Base-by-base conservation (phyloP, 1,139 yeast genomes). In the Candida tunisiensis region DNA sequence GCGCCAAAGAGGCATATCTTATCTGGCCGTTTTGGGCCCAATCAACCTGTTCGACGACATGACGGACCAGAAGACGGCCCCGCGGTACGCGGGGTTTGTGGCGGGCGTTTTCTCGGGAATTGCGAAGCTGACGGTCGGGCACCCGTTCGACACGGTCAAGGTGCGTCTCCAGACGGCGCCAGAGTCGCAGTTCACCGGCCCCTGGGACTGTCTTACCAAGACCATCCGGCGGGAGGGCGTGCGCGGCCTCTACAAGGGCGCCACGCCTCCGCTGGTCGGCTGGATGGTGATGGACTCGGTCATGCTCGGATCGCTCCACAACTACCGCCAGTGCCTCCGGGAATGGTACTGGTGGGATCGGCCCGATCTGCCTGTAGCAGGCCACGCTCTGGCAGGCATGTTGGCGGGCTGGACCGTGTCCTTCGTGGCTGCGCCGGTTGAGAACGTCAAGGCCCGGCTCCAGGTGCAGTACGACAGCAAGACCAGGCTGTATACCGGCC, bases 391-490 rank as follows among this genome's bases (percentile, higher is more conserved):
- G 10, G 88, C 93, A 1, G 92, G 93, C n/a, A 57, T 64, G 3
- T 40, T 64, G 32, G 71, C 91, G 10, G 94, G 95, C 2, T 69
- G 74, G 74, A 83, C 94, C 0, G 94, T 83, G 7, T 74, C 91
- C 24, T 75, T 83, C 53, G 88, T 83, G 11, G 95, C 95, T 2
- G 93, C 94, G 0, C 94, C 94, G 1, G 75, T 83, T 5, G 95
- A 83, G 49, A 78, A 78, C 41, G 72, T 82, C 40, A 83, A 82
- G 51, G 93, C 93, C 3, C 61, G 93, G 37, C 58, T 83, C 28
- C 94, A 83, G 48, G 83, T 83, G 5, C 94, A 83, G 47, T 83
- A 83, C 47, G 92, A 80, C 47, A 74, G 83, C 11, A 62, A 65
- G 26, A 54, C 78, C n/a, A 72, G 61, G 37, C 41, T 65, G 6